These are phyloP conservation scores for Hypoxylon sp. DNA, from an alignment of 2,329 filamentous ascomycete species.

Conservation along the genomic window DNA sequence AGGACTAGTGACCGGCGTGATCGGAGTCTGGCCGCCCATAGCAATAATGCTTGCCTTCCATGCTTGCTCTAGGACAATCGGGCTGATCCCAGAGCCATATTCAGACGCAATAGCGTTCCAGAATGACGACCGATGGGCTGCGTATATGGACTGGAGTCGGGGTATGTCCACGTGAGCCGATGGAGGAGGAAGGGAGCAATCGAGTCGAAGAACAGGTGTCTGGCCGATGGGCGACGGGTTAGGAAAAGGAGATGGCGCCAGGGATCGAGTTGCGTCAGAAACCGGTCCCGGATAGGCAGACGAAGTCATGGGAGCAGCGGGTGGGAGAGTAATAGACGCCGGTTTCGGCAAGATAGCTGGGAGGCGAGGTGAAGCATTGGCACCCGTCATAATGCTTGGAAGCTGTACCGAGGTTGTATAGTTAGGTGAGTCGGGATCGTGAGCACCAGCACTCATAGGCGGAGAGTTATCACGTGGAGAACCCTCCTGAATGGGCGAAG, in stretches of 20 bases:
- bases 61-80: constrained; percentile 77
- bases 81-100: constrained; percentile 75
- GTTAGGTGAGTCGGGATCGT: constrained; percentile 62
- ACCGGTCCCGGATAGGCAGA: constrained; percentile 60
- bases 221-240: constrained; percentile 59
- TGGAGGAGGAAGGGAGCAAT: constrained; percentile 67
- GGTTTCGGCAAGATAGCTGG: constrained; percentile 79
- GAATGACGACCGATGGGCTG: constrained; percentile 77
- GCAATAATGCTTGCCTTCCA: constrained; percentile 69
- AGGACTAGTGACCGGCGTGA: constrained; percentile 69
- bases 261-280: constrained; percentile 60
- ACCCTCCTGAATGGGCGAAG: constrained; percentile 67
- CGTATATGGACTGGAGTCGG: constrained; percentile 79
- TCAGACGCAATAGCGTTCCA: constrained; percentile 81
- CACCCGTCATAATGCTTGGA: constrained; percentile 67
- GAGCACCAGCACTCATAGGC: constrained; percentile 62
- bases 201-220: constrained; percentile 69
- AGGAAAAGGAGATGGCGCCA: constrained; percentile 63
- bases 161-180: constrained; percentile 70
- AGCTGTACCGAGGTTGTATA: constrained; percentile 64
- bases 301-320: constrained; percentile 56
- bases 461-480: constrained; percentile 66
- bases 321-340: constrained; percentile 63
- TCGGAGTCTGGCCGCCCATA: constrained; percentile 61
- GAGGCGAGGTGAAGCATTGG: constrained; percentile 65